Evolutionary conservation across 805 yeast species (phyloP), one percentile per base, ranked within the genome.

Genomic region (Teunomyces stri): DNA sequence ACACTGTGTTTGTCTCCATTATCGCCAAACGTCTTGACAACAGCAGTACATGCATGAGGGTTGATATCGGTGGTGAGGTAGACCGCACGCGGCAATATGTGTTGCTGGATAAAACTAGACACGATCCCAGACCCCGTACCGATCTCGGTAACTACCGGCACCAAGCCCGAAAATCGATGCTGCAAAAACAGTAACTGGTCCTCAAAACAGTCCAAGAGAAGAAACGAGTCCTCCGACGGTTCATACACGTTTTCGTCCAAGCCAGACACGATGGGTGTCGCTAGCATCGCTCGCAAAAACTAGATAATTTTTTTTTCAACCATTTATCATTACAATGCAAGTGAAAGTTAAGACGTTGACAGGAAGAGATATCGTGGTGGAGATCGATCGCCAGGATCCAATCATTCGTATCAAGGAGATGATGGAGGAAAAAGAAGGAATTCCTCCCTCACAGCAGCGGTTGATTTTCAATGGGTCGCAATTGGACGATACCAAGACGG

Each of bases 351-450:
- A 82, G 82, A 86, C 91, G 25, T 73, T 87, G 48, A 87, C 92
- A 4, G 95, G 95, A 5, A 83, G 89, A 70, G 89, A 84, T 80
- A 86, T 86, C 58, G 81, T 86, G 49, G 80, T 87, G 51, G 89
- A 85, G 55, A 80, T 87, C 34, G 91, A 85, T 55, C 80, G 88
- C 42, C 59, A 75, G 6, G 90, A 85, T 58, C 80, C 76, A 62
- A 76, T 88, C 49, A 78, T 81, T 51, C 80, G 85, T 42, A 82
- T 92, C 68, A 92, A 92, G 68, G 97, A 92, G 63, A 80, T 86
- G 62, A 81, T 92, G 72, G 98, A 94, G 65, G 97, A 92, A 61
- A 89, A 89, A 59, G 98, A 92, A 65, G 99, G 98, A 1, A 92
- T 92, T 47, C 97, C 98, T 2, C 97, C 98, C 9, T 82, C 87